These are phyloP conservation scores for Erodium maritimum DNA, from an alignment of 345 rosid genomes.

Conservation along the genomic window DNA sequence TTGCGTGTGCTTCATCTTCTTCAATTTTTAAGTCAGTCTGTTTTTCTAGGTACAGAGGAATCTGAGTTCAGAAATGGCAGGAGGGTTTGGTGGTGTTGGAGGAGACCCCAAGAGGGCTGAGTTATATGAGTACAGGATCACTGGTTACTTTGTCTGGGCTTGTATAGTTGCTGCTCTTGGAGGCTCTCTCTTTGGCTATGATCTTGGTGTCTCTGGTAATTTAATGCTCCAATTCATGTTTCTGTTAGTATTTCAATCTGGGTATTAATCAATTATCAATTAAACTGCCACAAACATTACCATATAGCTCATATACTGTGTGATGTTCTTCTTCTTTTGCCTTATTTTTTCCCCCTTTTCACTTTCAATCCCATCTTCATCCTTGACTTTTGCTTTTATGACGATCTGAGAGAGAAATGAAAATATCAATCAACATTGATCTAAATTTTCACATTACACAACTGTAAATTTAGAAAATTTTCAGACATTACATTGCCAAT, in stretches of 20 bases:
- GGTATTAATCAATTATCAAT: neutral
- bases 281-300: neutral
- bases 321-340: too few relatives aligned
- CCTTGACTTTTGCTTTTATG: too few relatives aligned
- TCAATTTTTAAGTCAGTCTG: too few relatives aligned
- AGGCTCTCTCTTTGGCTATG: slow-evolving; percentile 75
- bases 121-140: slow-evolving; percentile 51
- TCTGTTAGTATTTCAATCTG: neutral
- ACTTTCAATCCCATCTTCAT: too few relatives aligned
- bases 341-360: too few relatives aligned
- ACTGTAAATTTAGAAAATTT: neutral
- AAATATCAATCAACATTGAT: too few relatives aligned
- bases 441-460: too few relatives aligned
- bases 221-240: neutral
- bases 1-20: too few relatives aligned
- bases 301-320: neutral
- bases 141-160: slow-evolving; percentile 48
- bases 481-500: neutral
- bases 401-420: too few relatives aligned
- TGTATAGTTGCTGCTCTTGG: slow-evolving; percentile 55
- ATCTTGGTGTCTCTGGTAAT: slow-evolving; percentile 75
- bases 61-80: slow-evolving; percentile 33
- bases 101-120: slow-evolving; percentile 47
- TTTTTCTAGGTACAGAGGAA: too few relatives aligned
- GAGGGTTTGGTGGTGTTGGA: slow-evolving; percentile 36